Base-by-base conservation (phyloP, 225 moss, liverwort and hornwort species). In the Sphagnum tenellum region DNA sequence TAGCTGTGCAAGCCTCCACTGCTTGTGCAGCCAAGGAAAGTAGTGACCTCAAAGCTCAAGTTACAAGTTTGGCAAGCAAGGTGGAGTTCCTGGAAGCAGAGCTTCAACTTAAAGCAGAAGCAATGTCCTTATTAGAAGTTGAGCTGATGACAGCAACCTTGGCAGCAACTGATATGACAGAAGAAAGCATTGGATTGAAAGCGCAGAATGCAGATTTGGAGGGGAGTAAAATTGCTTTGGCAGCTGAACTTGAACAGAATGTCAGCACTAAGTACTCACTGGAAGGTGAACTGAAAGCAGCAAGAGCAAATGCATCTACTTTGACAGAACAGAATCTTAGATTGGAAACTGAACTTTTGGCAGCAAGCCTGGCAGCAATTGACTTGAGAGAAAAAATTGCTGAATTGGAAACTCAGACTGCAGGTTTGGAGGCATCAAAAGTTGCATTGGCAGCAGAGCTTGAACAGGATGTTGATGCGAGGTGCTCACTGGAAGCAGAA, bases 1-100 rank as follows among this genome's bases (percentile, higher is more conserved):
- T 29, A 29, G 29, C 29, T 29, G 29, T 29, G 29, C 29, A 29
- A 10, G 61, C 56, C 51, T 61, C 68, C 45, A 57, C 68, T 11
- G 47, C 75, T 49, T 65, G 47, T 61, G 29, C 29, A 29, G 29
- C 29, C 29, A 64, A 57, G 45, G 82, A 78, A 45, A 69, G 66
- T 14, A 70, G 74, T 44, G 68, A 59, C 64, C 67, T 67, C 44
- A 64, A 3, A 55, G 12, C 53, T 8, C 49, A 4, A 3, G 60
- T 47, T 45, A 48, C 55, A 61, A 45, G 56, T 7, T 48, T 49
- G 29, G 29, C 29, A 29, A 12, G 47, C 63, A 55, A 55, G 3
- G 62, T 60, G 57, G 61, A 57, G 50, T 3, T 50, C 11, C 46
- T 66, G 14, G 46, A 64, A 2, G 3, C 48, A 12, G n/a, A 56